Evolutionary conservation across 148 eudicot genomes (phyloP), one percentile per base, ranked within the genome.

Genomic region (Diospyros lotus): DNA sequence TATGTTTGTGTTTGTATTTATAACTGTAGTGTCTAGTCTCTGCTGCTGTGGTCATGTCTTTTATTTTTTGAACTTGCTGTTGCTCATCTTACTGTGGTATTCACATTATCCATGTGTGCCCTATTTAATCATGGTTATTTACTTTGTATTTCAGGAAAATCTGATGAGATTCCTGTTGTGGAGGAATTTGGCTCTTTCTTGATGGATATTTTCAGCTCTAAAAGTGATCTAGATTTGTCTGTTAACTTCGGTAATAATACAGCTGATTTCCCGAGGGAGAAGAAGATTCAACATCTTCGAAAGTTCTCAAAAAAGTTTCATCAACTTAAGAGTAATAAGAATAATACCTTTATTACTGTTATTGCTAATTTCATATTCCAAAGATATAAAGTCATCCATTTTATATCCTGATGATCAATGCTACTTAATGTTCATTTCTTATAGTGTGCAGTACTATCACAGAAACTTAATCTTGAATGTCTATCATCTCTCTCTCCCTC

Each of bases 221-320:
- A 77, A 73, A 90, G 99, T 79, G 99, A 95, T 82, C 86, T 95
- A 4, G 97, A 95, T 84, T 71, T 95, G 69, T 95, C 99, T 54
- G 89, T 95, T 58, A 95, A 90, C 78, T 92, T 95, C 51, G 68
- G 73, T 75, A 77, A 75, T 70, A 54, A 68, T 59, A 52, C 62
- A 7, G 79, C 58, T 61, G 80, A 81, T 40, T 74, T 79, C 69
- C 80, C 88, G 15, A 89, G 88, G 52, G 82, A 79, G 48, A 71
- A 78, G 79, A 89, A 89, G 83, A 82, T 86, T 64, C 79, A 82
- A 62, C 74, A 89, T 51, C 91, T 95, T 61, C 79, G 90, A 61
- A 91, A 82, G 82, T 89, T 95, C 81, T 82, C 87, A 4, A 87
- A 76, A 63, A 93, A 88, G 76, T 80, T 92, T 14, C 77, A 78